Conservation (phyloP, 306 rosid species). For the Datisca glomerata region DNA sequence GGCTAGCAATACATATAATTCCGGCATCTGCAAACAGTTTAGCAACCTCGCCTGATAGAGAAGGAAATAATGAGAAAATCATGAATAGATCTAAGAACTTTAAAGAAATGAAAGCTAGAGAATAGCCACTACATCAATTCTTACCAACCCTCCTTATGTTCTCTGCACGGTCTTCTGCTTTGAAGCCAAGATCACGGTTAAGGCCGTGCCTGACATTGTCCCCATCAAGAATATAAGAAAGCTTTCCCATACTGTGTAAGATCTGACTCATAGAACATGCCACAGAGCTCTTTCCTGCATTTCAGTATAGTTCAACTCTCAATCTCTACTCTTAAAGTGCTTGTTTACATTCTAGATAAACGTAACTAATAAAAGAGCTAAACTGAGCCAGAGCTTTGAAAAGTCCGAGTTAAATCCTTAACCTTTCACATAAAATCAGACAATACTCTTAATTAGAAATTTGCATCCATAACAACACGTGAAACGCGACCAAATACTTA, state of each 20-base stretch:
- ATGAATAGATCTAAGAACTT: not conserved
- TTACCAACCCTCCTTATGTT: conserved; percentile 88
- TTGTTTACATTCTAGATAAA: not conserved
- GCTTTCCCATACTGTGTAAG: conserved; percentile 60
- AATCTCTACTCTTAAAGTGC: not conserved
- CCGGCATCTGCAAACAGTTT: conserved; percentile 93
- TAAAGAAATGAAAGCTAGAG: not conserved
- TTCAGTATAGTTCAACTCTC: conserved; percentile 2
- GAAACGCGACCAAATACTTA: too few species aligned
- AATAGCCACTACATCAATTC: conserved; percentile 3
- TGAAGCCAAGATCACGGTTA: conserved; percentile 72
- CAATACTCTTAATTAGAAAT: too few species aligned
- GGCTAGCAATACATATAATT: conserved; percentile 73
- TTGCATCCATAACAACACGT: too few species aligned
- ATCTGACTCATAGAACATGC: conserved; percentile 83
- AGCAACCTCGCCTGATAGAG: conserved; percentile 81
- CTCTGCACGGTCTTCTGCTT: conserved; percentile 97
- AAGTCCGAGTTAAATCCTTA: too few species aligned
- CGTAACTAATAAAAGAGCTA: not conserved
- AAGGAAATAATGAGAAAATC: not conserved
- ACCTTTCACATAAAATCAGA: too few species aligned
- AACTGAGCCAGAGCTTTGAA: too few species aligned
- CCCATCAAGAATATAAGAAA: conserved; percentile 81
- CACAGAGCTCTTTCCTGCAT: conserved; percentile 84
- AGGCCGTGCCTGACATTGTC: conserved; percentile 96